Conservation (phyloP, 805 yeast species). For the Wickerhamiella lipophila region DNA sequence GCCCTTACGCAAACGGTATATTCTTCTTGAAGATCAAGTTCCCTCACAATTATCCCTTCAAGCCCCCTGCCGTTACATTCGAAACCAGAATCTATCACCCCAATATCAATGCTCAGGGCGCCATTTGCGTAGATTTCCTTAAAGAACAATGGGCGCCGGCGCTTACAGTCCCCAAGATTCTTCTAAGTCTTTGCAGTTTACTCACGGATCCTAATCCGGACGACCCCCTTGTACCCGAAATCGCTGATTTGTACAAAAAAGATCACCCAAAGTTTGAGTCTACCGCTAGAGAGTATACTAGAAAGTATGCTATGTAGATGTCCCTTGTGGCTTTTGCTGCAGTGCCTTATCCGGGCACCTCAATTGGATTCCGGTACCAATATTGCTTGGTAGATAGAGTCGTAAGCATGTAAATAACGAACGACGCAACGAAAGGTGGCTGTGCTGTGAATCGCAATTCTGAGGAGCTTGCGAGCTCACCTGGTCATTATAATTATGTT, state of each 20-base stretch:
- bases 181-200: constrained; percentile 86
- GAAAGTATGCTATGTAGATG: constrained; percentile 88
- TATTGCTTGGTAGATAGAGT: too few relatives aligned
- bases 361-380: too few relatives aligned
- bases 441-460: too few relatives aligned
- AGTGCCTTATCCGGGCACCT: too few relatives aligned
- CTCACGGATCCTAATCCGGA: constrained; percentile 98
- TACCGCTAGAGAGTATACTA: constrained; percentile 97
- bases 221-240: constrained; percentile 97
- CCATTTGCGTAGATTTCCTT: constrained; percentile 90
- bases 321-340: too few relatives aligned
- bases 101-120: constrained; percentile 89
- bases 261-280: constrained; percentile 91
- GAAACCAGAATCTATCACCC: constrained; percentile 96
- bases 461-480: too few relatives aligned
- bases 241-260: constrained; percentile 90
- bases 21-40: constrained; percentile 91
- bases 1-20: constrained; percentile 79
- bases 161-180: constrained; percentile 86
- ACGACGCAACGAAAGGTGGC: too few relatives aligned
- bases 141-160: constrained; percentile 99
- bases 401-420: too few relatives aligned
- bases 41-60: constrained; percentile 98
- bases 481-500: too few relatives aligned
- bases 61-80: constrained; percentile 89